Base-by-base conservation (phyloP, 768 basidiomycete genomes). In the Mycena leptocephala region DNA sequence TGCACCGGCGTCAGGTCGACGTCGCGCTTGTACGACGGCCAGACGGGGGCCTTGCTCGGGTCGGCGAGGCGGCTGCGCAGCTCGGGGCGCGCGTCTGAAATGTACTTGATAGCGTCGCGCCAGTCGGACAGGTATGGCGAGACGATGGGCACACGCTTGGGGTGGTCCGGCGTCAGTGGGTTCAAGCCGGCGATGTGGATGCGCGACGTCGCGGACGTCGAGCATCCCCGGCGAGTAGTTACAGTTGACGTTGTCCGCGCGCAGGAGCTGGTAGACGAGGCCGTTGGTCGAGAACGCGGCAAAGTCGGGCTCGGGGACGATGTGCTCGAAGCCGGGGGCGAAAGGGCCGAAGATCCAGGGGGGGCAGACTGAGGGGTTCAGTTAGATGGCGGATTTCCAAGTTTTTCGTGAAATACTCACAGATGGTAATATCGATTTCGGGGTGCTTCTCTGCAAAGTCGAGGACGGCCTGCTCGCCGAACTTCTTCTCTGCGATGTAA, bases 271-370 rank as follows among this genome's bases (percentile, higher is more conserved):
- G 55, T 77, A 73, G 22, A 80, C 56, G 66, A 58, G 75, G 18
- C 46, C 59, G 63, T 75, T 59, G 9, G 77, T 65, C 2, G 76
- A 78, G 65, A 76, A 74, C 9, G 77, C 22, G 32, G 61, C 30
- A 37, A 68, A 76, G 56, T 73, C 67, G 30, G 71, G 74, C 28
- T 72, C 72, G 16, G 78, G 75, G 20, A 76, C 64, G 30, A 80
- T 55, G 58, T 73, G 37, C 39, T 76, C 61, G 58, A 80, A 80
- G 20, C 79, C 75, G 11, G 79, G 79, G 16, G 80, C 80, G 66
- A 84, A 73, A 18, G 83, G 82, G n/a, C 83, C 82, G 37, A 77
- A 79, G 61, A 82, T 67, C 69, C 68, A 83, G 1, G 78, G 59
- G 6, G 81, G 82, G 53, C 73, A 72, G 39, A 83, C 43, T 43